Base-by-base conservation (phyloP, 768 basidiomycete species). In the Leccinum barrowsii region DNA sequence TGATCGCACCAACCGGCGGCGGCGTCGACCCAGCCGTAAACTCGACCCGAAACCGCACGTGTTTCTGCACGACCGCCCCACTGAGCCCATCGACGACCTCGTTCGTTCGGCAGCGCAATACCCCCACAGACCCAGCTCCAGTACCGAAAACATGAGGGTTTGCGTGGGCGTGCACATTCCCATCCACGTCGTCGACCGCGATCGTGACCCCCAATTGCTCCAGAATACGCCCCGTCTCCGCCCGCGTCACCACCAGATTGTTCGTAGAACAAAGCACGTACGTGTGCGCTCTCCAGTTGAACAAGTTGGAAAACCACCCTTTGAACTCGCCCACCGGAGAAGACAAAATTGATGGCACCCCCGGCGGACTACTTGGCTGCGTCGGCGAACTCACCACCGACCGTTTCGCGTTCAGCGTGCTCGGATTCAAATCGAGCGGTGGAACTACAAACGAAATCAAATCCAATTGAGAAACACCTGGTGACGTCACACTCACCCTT, bases 281-380 rank as follows among this genome's bases (percentile, higher is more conserved):
- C 22, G 78, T 74, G 55, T 84, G 82, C 32, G 80, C 78, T 68
- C 90, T 94, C 90, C 93, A 97, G 72, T 86, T 90, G 79, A 98
- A 98, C 30, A 98, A 77, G 64, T 90, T 96, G 21, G 92, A 91
- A 74, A 98, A 95, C 95, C 95, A 97, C 34, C 89, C 90, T 69
- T 89, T 90, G 74, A 92, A 85, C 71, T 92, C 90, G 57, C 87
- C 87, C 13, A 89, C 87, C 10, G 84, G 86, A n/a, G 89, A 89
- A 15, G 89, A 85, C 7, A 82, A 76, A 46, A 84, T 70, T 50
- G 71, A 75, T 22, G 59, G 70, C 59, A 68, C 70, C 26, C 60
- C 75, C 59, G 62, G 77, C 54, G 64, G 76, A n/a, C 40, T n/a
- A 74, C 26, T 78, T 74, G 19, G 78, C 76, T 54, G 75, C 61